These are phyloP conservation scores for Poa annua DNA, from an alignment of 176 grass and related monocot species.

Conservation along the genomic window DNA sequence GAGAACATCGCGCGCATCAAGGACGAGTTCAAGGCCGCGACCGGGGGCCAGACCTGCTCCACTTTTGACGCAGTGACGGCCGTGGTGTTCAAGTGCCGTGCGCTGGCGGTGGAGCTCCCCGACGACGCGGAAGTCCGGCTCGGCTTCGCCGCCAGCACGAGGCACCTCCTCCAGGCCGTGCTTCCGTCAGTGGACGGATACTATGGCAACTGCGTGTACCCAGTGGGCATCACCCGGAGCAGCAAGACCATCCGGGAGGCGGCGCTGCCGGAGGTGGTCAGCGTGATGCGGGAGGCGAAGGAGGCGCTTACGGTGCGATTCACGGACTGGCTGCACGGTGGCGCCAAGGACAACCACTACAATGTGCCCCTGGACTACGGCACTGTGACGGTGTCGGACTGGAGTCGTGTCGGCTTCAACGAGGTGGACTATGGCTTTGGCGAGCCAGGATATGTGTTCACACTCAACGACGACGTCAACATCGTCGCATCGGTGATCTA, in stretches of 20 bases:
- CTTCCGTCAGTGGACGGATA: conserved; percentile 65
- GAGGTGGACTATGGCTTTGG: conserved; percentile 94
- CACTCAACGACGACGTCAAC: conserved; percentile 74
- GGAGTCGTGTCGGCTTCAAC: conserved; percentile 80
- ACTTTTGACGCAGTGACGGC: conserved; percentile 82
- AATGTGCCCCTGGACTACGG: conserved; percentile 79
- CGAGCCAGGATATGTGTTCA: conserved; percentile 68
- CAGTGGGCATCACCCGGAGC: conserved; percentile 52
- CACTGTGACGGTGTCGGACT: conserved; percentile 75
- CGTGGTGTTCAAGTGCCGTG: conserved; percentile 70
- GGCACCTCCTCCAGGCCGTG: conserved; percentile 65
- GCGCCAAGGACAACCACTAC: conserved; percentile 59
- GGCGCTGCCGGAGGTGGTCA: conserved; percentile 56
- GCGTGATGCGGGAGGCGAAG: conserved; percentile 77
- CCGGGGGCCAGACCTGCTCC: conserved; percentile 60
- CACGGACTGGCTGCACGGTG: conserved; percentile 68
- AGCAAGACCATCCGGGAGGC: conserved; percentile 43
- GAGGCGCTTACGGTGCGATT: conserved; percentile 59
- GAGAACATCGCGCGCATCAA: conserved; percentile 64
- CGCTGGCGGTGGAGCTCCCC: conserved; percentile 48
- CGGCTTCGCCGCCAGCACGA: conserved; percentile 78
- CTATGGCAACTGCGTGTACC: conserved; percentile 86
- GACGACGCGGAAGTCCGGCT: conserved; percentile 61
- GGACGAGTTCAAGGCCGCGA: conserved; percentile 47
- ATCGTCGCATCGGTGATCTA: conserved; percentile 73